Evolutionary conservation across 345 rosid species (phyloP), one percentile per base, ranked within the genome.

Genomic region (Eucalyptus decipiens): DNA sequence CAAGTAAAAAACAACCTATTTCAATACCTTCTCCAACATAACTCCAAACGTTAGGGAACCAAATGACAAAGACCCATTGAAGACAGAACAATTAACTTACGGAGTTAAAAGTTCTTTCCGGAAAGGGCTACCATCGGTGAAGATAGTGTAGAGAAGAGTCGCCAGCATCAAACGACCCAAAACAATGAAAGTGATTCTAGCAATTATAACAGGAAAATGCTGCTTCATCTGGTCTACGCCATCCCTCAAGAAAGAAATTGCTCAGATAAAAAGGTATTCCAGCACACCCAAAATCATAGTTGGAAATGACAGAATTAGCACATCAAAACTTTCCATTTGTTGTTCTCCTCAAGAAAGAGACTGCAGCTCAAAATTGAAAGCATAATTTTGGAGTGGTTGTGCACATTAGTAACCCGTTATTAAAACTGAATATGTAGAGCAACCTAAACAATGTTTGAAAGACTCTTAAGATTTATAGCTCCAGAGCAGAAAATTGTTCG

Each of bases 41-140:
- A 86, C 42, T 34, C 87, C 87, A 48, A 51, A 8, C 34, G 42
- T 21, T 30, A 49, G 14, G 42, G 24, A 34, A 40, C 15, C 6
- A 51, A 40, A 32, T n/a, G 62, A 51, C 30, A 30, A 86, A 51
- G 56, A 16, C 17, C 65, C 40, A 28, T 28, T 49, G 45, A 37
- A 50, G 85, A 89, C 76, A 51, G 54, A 58, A 80, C 26, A 42
- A 81, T 51, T 83, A 88, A 90, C 96, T 97, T 89, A 97, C 98
- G 97, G 99, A 86, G 95, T 95, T 7, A 94, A 85, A 49, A 97
- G 96, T 88, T 97, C 99, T 92, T 88, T 93, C 88, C 96, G 97
- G 89, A 97, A 97, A 90, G 99, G 99, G 48, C 96, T 93, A 88
- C 99, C 99, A 91, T 95, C 92, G 56, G 98, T 96, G 58, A 91